Base-by-base conservation (phyloP, 345 rosid genomes). In the Syzygium grande region DNA sequence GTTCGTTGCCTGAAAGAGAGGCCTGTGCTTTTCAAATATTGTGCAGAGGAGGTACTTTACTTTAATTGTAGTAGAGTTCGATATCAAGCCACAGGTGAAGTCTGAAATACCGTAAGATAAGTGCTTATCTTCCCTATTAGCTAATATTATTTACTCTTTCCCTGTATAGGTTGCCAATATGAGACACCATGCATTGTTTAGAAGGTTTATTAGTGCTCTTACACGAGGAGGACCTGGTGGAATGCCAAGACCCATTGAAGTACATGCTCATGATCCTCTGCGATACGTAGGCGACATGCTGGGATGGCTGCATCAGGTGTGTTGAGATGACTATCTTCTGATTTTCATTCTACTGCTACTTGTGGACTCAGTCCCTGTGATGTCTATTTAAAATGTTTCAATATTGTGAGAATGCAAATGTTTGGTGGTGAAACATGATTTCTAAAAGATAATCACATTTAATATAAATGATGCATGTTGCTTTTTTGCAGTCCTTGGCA, bases 161-260 rank as follows among this genome's bases (percentile, higher is more conserved):
- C 88, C 85, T 59, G 38, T 87, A 52, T 95, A 96, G 99, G 98
- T 97, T 84, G 99, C 98, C 43, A 98, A 98, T 89, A 91, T 97
- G 96, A 96, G 99, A 91, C 99, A 98, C 65, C 94, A 98, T 92
- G 98, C 98, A 34, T 91, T 98, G 73, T 97, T 98, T 93, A 97
- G 99, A 93, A 93, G 99, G 91, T 98, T 98, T 91, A 96, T 98
- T 85, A 98, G 97, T 88, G 99, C 99, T 88, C 99, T 98, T 86
- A 98, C 99, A 73, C 98, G 99, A 61, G 99, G 99, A 88, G 99
- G 99, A 83, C 99, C 98, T 54, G 97, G 99, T 84, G 99, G 99
- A 89, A 90, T 96, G 93, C 99, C 99, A 84, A 94, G 99, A 92
- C 99, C 99, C 86, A 98, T 98, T 84, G 99, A 98, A 94, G 99